Conservation (phyloP, 1,284 basidiomycete species). For the Porodaedalea pini region DNA sequence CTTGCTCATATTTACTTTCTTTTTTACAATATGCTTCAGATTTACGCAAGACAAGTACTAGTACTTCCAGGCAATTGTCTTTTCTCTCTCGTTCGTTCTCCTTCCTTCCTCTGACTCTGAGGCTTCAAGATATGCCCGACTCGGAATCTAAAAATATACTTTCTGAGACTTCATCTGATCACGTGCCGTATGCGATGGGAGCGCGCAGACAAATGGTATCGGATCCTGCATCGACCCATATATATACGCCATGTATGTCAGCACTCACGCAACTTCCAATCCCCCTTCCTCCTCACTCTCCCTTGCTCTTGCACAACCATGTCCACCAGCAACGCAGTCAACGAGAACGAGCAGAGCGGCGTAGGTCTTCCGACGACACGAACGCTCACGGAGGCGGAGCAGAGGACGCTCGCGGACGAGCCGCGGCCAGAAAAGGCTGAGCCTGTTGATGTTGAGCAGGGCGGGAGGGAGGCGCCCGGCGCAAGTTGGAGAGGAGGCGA, state of each 20-base stretch:
- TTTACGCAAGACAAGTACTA: too few species aligned
- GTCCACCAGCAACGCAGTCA: not conserved
- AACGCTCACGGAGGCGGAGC: slow-evolving; percentile 6
- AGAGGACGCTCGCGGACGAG: slow-evolving; percentile 14
- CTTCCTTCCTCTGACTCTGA: too few species aligned
- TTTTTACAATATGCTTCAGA: too few species aligned
- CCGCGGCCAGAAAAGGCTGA: slow-evolving; percentile 5
- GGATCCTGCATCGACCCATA: too few species aligned
- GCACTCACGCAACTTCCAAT: not conserved
- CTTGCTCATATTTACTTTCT: too few species aligned
- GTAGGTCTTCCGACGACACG: not conserved
- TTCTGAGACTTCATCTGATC: too few species aligned
- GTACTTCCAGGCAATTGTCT: too few species aligned
- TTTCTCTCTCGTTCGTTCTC: too few species aligned
- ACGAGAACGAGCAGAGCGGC: not conserved
- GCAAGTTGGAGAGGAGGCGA: slow-evolving; percentile 14
- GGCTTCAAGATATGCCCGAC: too few species aligned
- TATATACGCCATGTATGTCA: slow-evolving; percentile 6
- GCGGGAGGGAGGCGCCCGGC: slow-evolving; percentile 10
- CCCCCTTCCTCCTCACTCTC: not conserved
- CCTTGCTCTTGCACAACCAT: not conserved
- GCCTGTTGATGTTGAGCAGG: slow-evolving; percentile 11
- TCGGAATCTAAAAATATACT: too few species aligned
- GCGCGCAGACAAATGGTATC: too few species aligned
- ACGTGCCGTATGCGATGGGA: too few species aligned